Base-by-base conservation (phyloP, 257 asterid species). In the Handroanthus guayacan region DNA sequence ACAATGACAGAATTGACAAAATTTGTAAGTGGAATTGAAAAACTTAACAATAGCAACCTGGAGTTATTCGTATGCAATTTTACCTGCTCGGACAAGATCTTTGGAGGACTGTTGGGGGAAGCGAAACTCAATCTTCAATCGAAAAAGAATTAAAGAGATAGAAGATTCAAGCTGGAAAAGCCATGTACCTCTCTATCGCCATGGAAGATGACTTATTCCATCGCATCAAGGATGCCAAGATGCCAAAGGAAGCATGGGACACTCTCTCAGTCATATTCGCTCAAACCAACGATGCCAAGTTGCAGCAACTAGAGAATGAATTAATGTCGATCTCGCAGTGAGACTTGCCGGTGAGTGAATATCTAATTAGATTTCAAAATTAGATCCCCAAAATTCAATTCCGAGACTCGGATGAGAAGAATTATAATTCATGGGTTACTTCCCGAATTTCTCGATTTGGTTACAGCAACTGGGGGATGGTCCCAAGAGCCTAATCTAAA, bases 121-220 rank as follows among this genome's bases (percentile, higher is more conserved):
- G 0, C 11, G 14, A 66, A 10, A 47, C 57, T 9, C 55, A 7
- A 41, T 39, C 71, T 1, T 17, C 67, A 62, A 11, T 0, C 6
- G 45, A 25, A 25, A 1, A 62, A 10, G 9, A 17, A 5, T 41
- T 41, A 41, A 41, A 25, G 31, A 41, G 6, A 41, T 66, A 56
- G 38, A 66, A 66, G 56, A 39, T 41, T 9, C 5, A 8, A 10
- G 41, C 8, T 3, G 57, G 31, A 45, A 58, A 41, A 41, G 7
- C 45, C 45, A 4, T 41, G 45, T 41, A 5, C 0, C 8, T 41
- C 5, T 25, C 4, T 8, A 41, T 5, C 4, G 4, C 73, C 9
- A 5, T 41, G 2, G 68, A 78, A 45, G 61, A 78, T 8, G 78
- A 78, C 13, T 10, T 62, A 44, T 10, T 78, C 6, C 50, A 78